Evolutionary conservation across 2,329 filamentous ascomycete genomes (phyloP), one percentile per base, ranked within the genome.

Genomic region (Cladosporium austrohemisphaericum): DNA sequence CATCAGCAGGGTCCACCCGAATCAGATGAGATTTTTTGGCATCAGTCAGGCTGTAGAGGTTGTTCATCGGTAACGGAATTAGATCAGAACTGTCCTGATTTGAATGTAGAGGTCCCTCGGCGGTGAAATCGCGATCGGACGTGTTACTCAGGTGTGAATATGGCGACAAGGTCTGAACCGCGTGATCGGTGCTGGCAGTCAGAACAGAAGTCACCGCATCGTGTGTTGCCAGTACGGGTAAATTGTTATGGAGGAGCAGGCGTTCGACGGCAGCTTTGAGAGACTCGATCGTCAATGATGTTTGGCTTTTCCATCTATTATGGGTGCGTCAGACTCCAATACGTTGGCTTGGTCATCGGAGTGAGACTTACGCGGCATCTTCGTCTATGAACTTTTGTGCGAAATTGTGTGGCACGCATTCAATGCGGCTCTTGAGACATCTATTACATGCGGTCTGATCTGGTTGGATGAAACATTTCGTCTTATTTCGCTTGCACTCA

Each of bases 321-420:
- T 28, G 22, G 19, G 8, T 10, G 5, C 11, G 7, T 40, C 3
- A 40, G 37, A 11, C n/a, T n/a, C n/a, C n/a, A n/a, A n/a, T n/a
- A n/a, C n/a, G n/a, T n/a, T 6, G 23, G 22, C n/a, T 40, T 25
- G n/a, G 8, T 7, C 14, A 14, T 26, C 10, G n/a, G 19, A 28
- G 14, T 10, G n/a, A 28, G n/a, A 28, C 37, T 28, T 28, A 40
- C 37, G 28, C 3, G 18, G 37, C 37, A 25, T 40, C 37, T 28
- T 40, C 37, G 23, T 40, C 37, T 23, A 40, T 40, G n/a, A 40
- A 40, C 37, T 40, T 40, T 13, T 40, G 37, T 28, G 37, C 37
- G 28, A 40, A 40, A 23, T 40, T 40, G 37, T 40, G 37, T 16
- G 37, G 37, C 6, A 23, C 37, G 14, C 37, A 40, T 28, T 40